These are phyloP conservation scores for Micractinium conductrix DNA, from an alignment of 139 green algal genomes.

Conservation along the genomic window DNA sequence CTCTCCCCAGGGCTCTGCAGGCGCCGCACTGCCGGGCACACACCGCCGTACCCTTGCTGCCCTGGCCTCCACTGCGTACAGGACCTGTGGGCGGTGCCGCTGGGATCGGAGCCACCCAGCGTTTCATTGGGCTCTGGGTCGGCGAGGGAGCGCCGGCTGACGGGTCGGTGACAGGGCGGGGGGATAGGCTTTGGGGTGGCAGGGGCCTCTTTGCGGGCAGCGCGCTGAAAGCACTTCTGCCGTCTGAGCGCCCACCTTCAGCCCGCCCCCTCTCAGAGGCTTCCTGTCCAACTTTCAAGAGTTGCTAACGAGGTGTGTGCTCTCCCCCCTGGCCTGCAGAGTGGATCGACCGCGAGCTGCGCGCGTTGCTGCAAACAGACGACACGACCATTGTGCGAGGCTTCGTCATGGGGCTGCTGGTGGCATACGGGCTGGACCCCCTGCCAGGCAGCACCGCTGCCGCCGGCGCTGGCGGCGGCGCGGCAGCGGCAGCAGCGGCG, in stretches of 20 bases:
- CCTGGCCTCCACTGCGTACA: not conserved
- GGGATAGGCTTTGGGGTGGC: not conserved
- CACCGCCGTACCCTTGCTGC: not conserved
- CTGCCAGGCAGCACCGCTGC: not conserved
- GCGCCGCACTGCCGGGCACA: too few relatives aligned
- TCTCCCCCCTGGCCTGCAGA: slow-evolving; percentile 9
- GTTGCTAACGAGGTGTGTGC: too few relatives aligned
- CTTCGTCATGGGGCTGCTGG: slow-evolving; percentile 48
- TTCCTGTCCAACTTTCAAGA: not conserved
- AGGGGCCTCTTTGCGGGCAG: not conserved
- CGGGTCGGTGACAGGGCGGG: not conserved
- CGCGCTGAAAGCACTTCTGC: not conserved
- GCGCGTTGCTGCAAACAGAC: slow-evolving; percentile 35
- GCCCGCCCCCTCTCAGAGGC: too few relatives aligned
- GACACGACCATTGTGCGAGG: slow-evolving; percentile 41
- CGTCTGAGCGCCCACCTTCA: not conserved
- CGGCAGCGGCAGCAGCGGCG: not conserved
- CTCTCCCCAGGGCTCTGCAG: too few relatives aligned
- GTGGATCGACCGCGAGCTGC: slow-evolving; percentile 51
- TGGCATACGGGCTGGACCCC: slow-evolving; percentile 9
- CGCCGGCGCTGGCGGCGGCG: not conserved
- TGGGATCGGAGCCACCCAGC: not conserved
- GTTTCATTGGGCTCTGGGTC: slow-evolving; percentile 1
- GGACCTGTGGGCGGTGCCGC: slow-evolving; percentile 36
- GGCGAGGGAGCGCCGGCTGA: not conserved